Base-by-base conservation (phyloP, 768 basidiomycete species). In the Trametopsis cervina region DNA sequence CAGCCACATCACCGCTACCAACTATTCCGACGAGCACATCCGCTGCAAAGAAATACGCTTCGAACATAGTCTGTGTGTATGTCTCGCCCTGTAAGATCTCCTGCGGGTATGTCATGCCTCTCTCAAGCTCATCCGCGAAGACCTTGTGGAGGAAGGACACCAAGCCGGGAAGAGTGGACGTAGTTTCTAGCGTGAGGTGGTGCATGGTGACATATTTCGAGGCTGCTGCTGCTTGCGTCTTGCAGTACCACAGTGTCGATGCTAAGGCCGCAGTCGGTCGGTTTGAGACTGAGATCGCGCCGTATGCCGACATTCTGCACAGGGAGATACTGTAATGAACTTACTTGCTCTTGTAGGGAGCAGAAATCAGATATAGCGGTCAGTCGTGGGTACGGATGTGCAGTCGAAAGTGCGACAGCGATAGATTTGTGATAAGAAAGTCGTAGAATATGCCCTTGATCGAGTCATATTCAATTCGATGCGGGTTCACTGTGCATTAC, bases 91-190 rank as follows among this genome's bases (percentile, higher is more conserved):
- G 69, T 15, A 74, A 67, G 35, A 73, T 75, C 64, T 91, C 87
- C 65, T 94, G 92, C 0, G 92, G 91, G 64, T 94, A 95, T 6
- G 92, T 90, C 53, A 69, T 58, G 1, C 93, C 93, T 40, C 76
- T 76, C 47, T 81, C 82, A 11, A 95, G 70, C 56, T 86, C 89
- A 44, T 72, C 70, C n/a, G 78, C 76, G 63, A 95, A 94, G 21
- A 80, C 68, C 25, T 50, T 33, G 53, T 74, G 73, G 15, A 89
- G 73, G 57, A 83, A 76, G 18, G 80, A 72, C 46, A 87, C 59
- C 33, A 91, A 66, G 21, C 78, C 82, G 2, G 70, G 60, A 18
- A 70, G 54, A 21, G 50, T 49, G 36, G 56, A 60, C 10, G 68
- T 63, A 13, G 46, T 46, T 18, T 58, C 51, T 5, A 63, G 52